These are phyloP conservation scores for Cercospora citrullina DNA, from an alignment of 2,329 filamentous ascomycete species.

Conservation along the genomic window DNA sequence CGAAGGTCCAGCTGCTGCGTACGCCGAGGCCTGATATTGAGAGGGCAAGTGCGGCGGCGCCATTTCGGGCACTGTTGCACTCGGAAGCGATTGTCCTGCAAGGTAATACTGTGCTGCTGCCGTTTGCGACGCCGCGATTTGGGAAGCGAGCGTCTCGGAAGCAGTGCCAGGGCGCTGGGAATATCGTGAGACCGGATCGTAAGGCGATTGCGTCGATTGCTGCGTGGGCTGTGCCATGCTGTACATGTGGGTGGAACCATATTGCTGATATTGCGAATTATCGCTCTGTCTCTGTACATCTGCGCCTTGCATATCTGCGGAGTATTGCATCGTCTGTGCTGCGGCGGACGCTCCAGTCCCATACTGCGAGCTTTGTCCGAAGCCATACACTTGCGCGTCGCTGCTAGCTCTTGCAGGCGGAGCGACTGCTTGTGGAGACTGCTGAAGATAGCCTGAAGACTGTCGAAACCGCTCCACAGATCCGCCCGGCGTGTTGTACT, in stretches of 20 bases:
- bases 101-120: constrained; percentile 64
- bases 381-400: constrained; percentile 48
- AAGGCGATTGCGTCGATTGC: constrained; percentile 58
- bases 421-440: constrained; percentile 46
- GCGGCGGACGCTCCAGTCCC: constrained; percentile 57
- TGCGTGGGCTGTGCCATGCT: constrained; percentile 64
- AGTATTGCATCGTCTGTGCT: constrained; percentile 58
- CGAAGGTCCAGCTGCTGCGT: constrained; percentile 59
- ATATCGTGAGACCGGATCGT: constrained; percentile 75
- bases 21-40: constrained; percentile 60
- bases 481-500: constrained; percentile 48
- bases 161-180: constrained; percentile 72
- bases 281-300: constrained; percentile 57
- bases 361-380: constrained; percentile 58
- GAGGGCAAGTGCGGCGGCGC: constrained; percentile 65
- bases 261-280: constrained; percentile 52
- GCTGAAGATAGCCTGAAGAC: constrained; percentile 44
- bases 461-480: constrained; percentile 53
- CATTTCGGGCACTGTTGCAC: constrained; percentile 58
- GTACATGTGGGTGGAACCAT: constrained; percentile 68
- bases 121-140: constrained; percentile 65
- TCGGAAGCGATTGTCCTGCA: constrained; percentile 60
- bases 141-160: constrained; percentile 71
- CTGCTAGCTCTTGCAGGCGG: constrained; percentile 42
- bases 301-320: constrained; percentile 45